These are phyloP conservation scores for Fremontodendron californicum DNA, from an alignment of 345 rosid species.

Conservation along the genomic window DNA sequence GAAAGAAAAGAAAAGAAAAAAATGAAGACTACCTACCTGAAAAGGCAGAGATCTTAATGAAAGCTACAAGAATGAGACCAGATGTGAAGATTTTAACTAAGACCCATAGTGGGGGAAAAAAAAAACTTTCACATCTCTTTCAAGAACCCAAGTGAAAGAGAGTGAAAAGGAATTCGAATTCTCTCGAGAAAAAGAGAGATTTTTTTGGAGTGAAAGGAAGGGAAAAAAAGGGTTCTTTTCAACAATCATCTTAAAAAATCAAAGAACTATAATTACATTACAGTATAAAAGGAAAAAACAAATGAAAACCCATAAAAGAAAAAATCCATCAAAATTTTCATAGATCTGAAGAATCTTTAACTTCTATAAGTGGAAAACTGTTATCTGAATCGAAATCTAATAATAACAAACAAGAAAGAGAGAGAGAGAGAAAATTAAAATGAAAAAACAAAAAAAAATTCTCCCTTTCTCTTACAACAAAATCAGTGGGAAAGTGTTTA, in stretches of 20 bases:
- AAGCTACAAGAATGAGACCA: slow-evolving; percentile 6
- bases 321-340: slow-evolving; percentile 17
- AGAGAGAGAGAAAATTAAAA: slow-evolving; percentile 8
- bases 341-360: slow-evolving; percentile 36
- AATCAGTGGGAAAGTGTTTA: background rate
- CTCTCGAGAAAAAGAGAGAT: background rate
- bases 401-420: slow-evolving; percentile 23
- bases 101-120: background rate
- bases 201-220: background rate
- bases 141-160: slow-evolving; percentile 20
- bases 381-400: slow-evolving; percentile 24
- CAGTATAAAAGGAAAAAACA: background rate
- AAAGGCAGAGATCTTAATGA: slow-evolving; percentile 16
- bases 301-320: too few species aligned
- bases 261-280: slow-evolving; percentile 26
- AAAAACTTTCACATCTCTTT: background rate
- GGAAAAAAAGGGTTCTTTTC: background rate
- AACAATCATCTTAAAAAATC: slow-evolving; percentile 27
- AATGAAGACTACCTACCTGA: background rate
- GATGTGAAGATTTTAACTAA: slow-evolving; percentile 17
- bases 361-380: slow-evolving; percentile 26
- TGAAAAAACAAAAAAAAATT: slow-evolving; percentile 13
- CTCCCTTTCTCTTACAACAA: background rate
- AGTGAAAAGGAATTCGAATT: slow-evolving; percentile 19
- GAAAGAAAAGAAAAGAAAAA: background rate